These are phyloP conservation scores for Scortechinia acanthostroma DNA, from an alignment of 2,329 filamentous ascomycete genomes.

Conservation along the genomic window DNA sequence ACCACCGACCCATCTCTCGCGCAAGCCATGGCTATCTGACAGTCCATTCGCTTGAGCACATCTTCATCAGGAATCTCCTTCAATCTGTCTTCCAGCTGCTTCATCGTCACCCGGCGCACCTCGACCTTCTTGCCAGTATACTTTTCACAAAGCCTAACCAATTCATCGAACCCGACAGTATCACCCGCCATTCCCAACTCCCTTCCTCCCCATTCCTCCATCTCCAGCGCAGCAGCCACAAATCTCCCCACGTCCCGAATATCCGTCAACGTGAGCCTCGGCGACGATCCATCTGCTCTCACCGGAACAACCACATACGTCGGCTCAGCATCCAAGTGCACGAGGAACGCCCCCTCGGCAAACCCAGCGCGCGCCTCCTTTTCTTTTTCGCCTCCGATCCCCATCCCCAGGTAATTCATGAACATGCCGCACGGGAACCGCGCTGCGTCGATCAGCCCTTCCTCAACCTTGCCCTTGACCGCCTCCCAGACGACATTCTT, in stretches of 20 bases:
- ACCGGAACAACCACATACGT: background rate
- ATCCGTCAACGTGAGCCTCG: background rate
- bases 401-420: background rate
- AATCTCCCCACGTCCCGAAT: background rate
- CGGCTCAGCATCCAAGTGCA: background rate
- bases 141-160: background rate
- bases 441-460: background rate
- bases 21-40: background rate
- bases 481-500: background rate
- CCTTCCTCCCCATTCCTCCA: background rate
- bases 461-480: too few relatives aligned
- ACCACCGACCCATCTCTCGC: background rate
- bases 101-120: background rate
- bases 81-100: background rate
- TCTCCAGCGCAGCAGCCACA: background rate
- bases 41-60: background rate
- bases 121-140: background rate
- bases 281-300: background rate
- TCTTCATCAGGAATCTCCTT: background rate
- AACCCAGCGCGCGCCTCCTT: background rate
- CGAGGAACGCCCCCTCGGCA: background rate
- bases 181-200: background rate
- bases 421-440: background rate
- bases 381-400: background rate
- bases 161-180: background rate